phyloP scores from a whole-genome alignment of 164 flowering plant genomes.

The Tetrastigma voinierianum region DNA sequence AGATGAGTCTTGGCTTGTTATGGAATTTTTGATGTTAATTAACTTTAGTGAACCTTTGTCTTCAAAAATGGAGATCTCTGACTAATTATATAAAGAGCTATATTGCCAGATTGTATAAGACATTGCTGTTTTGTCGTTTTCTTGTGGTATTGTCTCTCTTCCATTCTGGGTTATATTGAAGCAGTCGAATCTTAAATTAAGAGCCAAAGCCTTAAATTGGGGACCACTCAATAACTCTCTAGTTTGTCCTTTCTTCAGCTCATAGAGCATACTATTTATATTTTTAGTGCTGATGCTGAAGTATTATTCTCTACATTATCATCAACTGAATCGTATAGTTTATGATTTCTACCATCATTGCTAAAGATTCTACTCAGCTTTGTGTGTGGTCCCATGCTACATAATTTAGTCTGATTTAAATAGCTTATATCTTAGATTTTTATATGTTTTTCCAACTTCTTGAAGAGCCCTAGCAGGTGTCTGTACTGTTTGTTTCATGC shows the following conservation, averaged over 20 bases:
- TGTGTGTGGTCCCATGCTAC: constrained; percentile 22
- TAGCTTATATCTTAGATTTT: neutral
- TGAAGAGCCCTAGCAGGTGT: neutral
- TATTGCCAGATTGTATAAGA: neutral
- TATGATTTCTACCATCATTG: neutral
- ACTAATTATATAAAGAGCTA: neutral
- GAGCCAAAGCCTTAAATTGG: neutral
- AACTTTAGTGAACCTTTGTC: constrained; percentile 5
- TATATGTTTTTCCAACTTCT: constrained; percentile 8
- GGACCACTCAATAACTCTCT: constrained; percentile 9
- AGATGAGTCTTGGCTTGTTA: constrained; percentile 3
- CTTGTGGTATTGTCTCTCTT: neutral
- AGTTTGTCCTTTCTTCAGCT: neutral
- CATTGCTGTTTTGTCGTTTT: neutral
- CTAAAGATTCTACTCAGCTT: neutral
- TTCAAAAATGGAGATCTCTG: neutral
- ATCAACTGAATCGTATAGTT: neutral
- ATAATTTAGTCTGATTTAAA: neutral
- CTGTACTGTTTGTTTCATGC: neutral
- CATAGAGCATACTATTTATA: no score
- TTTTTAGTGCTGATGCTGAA: constrained; percentile 3
- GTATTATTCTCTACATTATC: neutral
- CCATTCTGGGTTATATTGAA: neutral
- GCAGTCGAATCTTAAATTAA: neutral
- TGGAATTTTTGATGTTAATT: neutral